A percentile compares a stretch with the other conserved stretches of the same genome.
Conservation (phyloP, 2,329 filamentous ascomycete genomes). For the Emericellopsis cladophorae region DNA sequence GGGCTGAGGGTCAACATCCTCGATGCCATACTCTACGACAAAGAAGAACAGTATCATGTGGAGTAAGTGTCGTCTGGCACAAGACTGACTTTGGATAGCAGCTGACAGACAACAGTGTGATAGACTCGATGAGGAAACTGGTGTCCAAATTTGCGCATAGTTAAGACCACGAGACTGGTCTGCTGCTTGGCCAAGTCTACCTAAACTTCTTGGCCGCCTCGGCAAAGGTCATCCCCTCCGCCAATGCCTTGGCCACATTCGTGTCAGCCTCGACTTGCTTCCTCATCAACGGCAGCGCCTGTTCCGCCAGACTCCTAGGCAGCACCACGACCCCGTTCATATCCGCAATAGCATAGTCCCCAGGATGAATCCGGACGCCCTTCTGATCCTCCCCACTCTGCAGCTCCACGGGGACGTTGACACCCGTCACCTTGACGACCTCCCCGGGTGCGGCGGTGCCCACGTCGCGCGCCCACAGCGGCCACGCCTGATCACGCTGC, state of each 20-base stretch:
- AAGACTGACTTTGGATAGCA: no score
- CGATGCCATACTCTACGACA: slow-evolving; percentile 8
- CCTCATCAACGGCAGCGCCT: slow-evolving; percentile 20
- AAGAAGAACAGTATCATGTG: slow-evolving; percentile 2
- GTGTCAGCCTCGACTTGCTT: slow-evolving; percentile 20
- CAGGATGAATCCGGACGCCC: slow-evolving; percentile 23
- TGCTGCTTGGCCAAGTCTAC: neutral
- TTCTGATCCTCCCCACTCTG: slow-evolving; percentile 17
- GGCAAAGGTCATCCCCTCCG: slow-evolving; percentile 26
- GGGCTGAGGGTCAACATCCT: slow-evolving; percentile 8
- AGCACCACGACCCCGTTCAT: slow-evolving; percentile 31
- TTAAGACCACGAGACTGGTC: neutral
- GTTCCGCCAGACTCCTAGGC: slow-evolving; percentile 22
- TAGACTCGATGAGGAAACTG: neutral
- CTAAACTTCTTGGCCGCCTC: slow-evolving; percentile 29
- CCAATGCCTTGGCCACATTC: slow-evolving; percentile 25
- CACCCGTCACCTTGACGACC: slow-evolving; percentile 26
- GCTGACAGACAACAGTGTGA: neutral
- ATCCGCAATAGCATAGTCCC: slow-evolving; percentile 31
- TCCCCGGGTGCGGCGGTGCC: slow-evolving; percentile 29
- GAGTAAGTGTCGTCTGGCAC: neutral
- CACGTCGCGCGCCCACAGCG: slow-evolving; percentile 27
- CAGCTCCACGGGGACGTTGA: slow-evolving; percentile 26
- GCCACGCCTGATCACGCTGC: slow-evolving; percentile 5
- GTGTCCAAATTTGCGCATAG: neutral